Percentiles rank a stretch among this genome's conserved stretches.
Conservation (phyloP, 441 rosid genomes). For the Rhodomyrtus psidioides region DNA sequence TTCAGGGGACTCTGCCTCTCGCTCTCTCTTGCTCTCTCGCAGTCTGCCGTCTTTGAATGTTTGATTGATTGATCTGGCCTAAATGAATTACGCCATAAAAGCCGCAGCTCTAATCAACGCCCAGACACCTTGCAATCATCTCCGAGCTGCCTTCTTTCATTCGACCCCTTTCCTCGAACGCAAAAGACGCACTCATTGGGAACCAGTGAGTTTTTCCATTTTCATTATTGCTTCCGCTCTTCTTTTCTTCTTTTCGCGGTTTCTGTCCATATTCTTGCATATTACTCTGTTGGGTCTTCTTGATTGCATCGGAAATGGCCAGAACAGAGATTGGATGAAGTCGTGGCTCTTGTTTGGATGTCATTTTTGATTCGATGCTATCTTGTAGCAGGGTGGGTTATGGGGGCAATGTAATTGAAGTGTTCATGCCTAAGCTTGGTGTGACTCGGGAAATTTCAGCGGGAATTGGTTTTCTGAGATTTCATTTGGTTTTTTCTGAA, state of each 20-base stretch:
- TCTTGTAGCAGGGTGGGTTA: background rate
- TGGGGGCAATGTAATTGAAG: background rate
- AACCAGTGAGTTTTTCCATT: conserved; percentile 27
- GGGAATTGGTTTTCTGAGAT: background rate
- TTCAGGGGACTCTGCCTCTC: background rate
- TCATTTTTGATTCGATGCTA: background rate
- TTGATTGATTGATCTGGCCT: background rate
- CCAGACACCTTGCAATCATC: conserved; percentile 20
- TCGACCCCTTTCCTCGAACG: conserved; percentile 69
- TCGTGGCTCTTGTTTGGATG: background rate
- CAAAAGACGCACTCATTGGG: conserved; percentile 57
- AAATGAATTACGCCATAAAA: conserved; percentile 40
- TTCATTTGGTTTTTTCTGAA: background rate
- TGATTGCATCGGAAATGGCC: background rate
- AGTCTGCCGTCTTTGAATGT: background rate
- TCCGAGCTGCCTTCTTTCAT: conserved; percentile 51
- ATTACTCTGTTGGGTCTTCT: background rate
- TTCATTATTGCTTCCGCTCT: background rate
- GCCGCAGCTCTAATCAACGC: conserved; percentile 31
- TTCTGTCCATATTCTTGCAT: background rate
- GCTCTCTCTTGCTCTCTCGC: background rate
- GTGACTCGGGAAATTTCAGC: background rate
- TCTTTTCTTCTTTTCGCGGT: background rate
- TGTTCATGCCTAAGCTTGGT: background rate
- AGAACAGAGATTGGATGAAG: background rate